Evolutionary conservation across 148 eudicot species (phyloP).

Genomic region (Dysphania ambrosioides): DNA sequence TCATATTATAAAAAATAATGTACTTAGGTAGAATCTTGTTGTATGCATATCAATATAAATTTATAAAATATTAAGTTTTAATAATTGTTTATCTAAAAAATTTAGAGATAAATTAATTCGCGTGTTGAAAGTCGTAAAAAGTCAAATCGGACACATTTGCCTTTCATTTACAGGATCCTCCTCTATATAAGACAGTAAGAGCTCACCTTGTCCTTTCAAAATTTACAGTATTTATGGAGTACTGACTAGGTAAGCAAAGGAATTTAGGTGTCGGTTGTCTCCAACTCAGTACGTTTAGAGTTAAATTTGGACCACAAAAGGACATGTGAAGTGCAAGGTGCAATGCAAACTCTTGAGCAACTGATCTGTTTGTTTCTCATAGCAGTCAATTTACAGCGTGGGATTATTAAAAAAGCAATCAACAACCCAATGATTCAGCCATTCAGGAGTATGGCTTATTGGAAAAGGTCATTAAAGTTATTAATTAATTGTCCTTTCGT

Average conservation of each 20-base stretch:
- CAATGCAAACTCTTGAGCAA: neutral
- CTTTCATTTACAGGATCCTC: no score
- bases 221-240: no score
- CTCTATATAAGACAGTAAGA: no score
- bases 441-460: slow-evolving; percentile 13
- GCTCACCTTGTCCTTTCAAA: no score
- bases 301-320: neutral
- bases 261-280: slow-evolving; percentile 2
- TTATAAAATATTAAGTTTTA: no score
- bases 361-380: slow-evolving; percentile 5
- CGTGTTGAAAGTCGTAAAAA: no score
- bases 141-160: no score
- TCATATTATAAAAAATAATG: no score
- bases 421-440: slow-evolving; percentile 14
- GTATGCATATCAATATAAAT: no score
- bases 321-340: slow-evolving; percentile 6
- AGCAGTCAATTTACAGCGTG: slow-evolving; percentile 10
- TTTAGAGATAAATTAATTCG: no score
- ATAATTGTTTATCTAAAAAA: no score
- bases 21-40: no score
- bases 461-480: slow-evolving; percentile 2
- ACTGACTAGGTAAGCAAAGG: neutral
- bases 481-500: neutral
- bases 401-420: slow-evolving; percentile 4
- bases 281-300: neutral